Percentiles rank a stretch among this genome's conserved stretches.
Evolutionary conservation across 164 flowering plant species (phyloP).

Genomic region (Chimonanthus praecox): DNA sequence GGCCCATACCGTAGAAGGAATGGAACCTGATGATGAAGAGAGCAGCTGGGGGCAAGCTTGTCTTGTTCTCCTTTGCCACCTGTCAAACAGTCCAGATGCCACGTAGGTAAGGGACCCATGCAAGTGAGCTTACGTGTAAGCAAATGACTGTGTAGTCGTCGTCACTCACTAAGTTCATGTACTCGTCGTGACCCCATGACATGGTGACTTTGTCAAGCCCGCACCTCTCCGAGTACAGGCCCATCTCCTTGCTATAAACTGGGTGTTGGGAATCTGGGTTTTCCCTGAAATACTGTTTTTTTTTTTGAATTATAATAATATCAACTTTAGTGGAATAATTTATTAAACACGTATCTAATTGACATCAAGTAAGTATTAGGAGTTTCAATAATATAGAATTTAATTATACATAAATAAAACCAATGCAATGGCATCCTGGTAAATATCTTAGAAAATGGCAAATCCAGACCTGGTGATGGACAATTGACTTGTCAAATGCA

Average conservation of each 20-base stretch:
- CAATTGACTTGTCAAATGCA: constrained; percentile 59
- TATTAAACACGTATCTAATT: too few species aligned
- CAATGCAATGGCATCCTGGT: too few species aligned
- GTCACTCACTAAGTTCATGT: constrained; percentile 65
- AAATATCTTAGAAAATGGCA: too few species aligned
- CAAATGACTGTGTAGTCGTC: not conserved
- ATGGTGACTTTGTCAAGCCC: constrained; percentile 64
- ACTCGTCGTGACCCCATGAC: constrained; percentile 81
- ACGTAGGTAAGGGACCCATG: not conserved
- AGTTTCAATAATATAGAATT: too few species aligned
- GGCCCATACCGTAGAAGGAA: constrained; percentile 56
- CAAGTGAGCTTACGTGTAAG: not conserved
- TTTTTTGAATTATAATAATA: too few species aligned
- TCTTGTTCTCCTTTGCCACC: constrained; percentile 61
- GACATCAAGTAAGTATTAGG: too few species aligned
- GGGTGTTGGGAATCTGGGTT: constrained; percentile 54
- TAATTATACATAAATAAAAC: too few species aligned
- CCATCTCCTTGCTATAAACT: constrained; percentile 44
- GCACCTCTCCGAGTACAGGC: constrained; percentile 52
- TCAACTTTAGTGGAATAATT: too few species aligned
- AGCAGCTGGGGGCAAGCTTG: constrained; percentile 57
- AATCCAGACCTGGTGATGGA: constrained; percentile 51
- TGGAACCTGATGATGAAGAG: constrained; percentile 74
- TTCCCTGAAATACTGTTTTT: constrained; percentile 41
- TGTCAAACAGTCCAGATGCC: constrained; percentile 10